Evolutionary conservation across 2,329 filamentous ascomycete genomes (phyloP).

Genomic region (Cytospora chrysosperma): DNA sequence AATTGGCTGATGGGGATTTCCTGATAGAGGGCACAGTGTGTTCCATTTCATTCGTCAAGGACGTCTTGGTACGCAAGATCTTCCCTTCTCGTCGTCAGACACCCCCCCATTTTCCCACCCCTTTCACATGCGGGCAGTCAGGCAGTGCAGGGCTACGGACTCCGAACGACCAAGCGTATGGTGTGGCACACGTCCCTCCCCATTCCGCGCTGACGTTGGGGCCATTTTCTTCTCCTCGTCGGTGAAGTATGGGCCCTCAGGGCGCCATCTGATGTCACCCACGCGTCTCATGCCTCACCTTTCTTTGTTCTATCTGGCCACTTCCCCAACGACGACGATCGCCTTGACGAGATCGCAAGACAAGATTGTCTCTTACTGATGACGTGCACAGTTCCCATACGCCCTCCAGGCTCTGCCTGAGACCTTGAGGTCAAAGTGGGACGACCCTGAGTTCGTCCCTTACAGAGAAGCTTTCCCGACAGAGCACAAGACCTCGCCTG

Average conservation of each 20-base stretch:
- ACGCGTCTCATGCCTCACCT: slow-evolving; percentile 3
- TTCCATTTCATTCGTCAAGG: slow-evolving; percentile 81
- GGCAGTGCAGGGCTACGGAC: not conserved
- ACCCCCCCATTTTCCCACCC: slow-evolving; percentile 22
- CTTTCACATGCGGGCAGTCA: slow-evolving; percentile 23
- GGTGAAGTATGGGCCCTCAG: not conserved
- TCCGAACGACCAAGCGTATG: slow-evolving; percentile 20
- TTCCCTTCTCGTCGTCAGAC: slow-evolving; percentile 26
- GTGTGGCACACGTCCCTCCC: slow-evolving; percentile 13
- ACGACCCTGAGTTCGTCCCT: slow-evolving; percentile 59
- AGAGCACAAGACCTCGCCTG: slow-evolving; percentile 57
- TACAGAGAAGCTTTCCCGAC: slow-evolving; percentile 72
- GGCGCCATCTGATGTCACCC: slow-evolving; percentile 13
- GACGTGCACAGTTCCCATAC: slow-evolving; percentile 67
- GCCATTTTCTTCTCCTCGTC: not conserved
- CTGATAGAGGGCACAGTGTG: slow-evolving; percentile 74
- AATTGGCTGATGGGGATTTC: slow-evolving; percentile 41
- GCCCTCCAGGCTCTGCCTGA: slow-evolving; percentile 65
- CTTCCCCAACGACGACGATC: slow-evolving; percentile 8
- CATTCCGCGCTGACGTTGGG: slow-evolving; percentile 10
- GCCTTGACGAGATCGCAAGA: not conserved
- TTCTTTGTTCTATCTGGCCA: slow-evolving; percentile 10
- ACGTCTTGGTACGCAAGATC: slow-evolving; percentile 67
- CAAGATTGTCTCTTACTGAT: slow-evolving; percentile 12
- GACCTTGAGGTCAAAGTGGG: slow-evolving; percentile 66